Percentiles rank a stretch among this genome's conserved stretches.
These are phyloP conservation scores for Casaregolazyma suthepensis DNA, from an alignment of 1,139 yeast genomes.

Conservation along the genomic window DNA sequence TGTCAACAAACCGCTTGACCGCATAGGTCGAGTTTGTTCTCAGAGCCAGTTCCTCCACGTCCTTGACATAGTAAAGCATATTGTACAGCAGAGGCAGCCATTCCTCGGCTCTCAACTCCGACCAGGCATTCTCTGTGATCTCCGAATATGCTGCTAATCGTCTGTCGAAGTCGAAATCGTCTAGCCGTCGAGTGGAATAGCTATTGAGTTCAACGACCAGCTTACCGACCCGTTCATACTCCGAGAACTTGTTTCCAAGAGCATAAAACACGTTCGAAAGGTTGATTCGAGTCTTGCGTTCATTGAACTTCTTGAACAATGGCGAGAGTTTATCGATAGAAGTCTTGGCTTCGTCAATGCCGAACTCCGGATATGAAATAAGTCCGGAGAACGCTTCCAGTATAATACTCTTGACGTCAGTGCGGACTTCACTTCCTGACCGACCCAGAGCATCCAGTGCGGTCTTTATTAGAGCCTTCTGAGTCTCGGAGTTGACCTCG, in stretches of 20 bases:
- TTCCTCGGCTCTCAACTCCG: slow-evolving; percentile 44
- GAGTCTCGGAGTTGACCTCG: slow-evolving; percentile 53
- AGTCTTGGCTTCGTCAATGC: slow-evolving; percentile 47
- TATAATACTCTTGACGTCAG: slow-evolving; percentile 52
- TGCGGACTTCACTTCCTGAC: slow-evolving; percentile 49
- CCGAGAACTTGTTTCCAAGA: slow-evolving; percentile 50
- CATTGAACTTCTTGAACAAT: slow-evolving; percentile 53
- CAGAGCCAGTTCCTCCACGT: slow-evolving; percentile 72
- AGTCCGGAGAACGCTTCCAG: slow-evolving; percentile 53
- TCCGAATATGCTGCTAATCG: slow-evolving; percentile 61
- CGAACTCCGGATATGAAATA: slow-evolving; percentile 48
- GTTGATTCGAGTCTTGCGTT: slow-evolving; percentile 53
- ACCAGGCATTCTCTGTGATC: slow-evolving; percentile 53
- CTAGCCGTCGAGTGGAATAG: slow-evolving; percentile 54
- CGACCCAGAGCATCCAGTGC: slow-evolving; percentile 59
- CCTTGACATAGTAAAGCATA: slow-evolving; percentile 65
- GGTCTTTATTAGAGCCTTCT: slow-evolving; percentile 50
- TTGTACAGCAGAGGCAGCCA: slow-evolving; percentile 79
- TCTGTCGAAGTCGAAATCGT: slow-evolving; percentile 73
- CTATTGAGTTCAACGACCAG: slow-evolving; percentile 65
- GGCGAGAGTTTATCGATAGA: slow-evolving; percentile 54
- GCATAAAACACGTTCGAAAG: slow-evolving; percentile 55
- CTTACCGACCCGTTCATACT: slow-evolving; percentile 42
- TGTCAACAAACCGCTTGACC: slow-evolving; percentile 60
- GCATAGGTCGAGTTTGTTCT: slow-evolving; percentile 72